A percentile compares a stretch with the other conserved stretches of the same genome.
These are phyloP conservation scores for Zalaria sp. DNA, from an alignment of 2,329 filamentous ascomycete species.

Conservation along the genomic window DNA sequence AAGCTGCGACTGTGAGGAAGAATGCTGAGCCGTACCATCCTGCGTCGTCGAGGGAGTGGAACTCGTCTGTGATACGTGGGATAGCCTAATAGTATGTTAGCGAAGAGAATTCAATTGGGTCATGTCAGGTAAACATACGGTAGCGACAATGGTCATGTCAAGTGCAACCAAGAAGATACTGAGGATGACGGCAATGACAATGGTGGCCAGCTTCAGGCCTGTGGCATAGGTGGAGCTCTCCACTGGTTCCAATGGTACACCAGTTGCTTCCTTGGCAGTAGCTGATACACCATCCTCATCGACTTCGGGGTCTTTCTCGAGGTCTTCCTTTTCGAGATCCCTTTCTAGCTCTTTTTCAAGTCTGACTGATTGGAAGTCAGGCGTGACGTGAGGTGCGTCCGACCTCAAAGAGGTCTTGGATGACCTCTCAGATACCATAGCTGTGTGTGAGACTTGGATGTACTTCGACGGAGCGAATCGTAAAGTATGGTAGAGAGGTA, in stretches of 20 bases:
- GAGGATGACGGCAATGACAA: constrained; percentile 2
- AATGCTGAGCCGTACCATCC: constrained; percentile 16
- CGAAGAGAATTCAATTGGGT: too few relatives aligned
- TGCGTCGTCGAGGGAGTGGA: constrained; percentile 19
- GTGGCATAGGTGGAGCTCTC: background rate
- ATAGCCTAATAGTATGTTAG: constrained; percentile 10
- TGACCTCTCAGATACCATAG: background rate
- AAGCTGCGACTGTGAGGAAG: background rate
- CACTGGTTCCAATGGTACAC: background rate
- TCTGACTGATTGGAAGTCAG: background rate
- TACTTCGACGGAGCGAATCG: background rate
- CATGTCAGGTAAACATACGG: background rate
- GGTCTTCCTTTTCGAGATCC: background rate
- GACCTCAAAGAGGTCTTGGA: too few relatives aligned
- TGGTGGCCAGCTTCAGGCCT: background rate
- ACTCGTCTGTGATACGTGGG: constrained; percentile 22
- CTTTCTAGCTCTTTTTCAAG: background rate
- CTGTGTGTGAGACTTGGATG: background rate
- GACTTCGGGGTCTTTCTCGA: background rate
- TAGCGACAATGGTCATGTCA: constrained; percentile 12
- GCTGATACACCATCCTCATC: background rate
- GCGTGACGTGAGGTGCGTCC: too few relatives aligned
- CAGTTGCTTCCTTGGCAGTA: background rate
- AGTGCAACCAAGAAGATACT: constrained; percentile 12
- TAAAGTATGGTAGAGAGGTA: background rate